Conservation (phyloP, 441 rosid genomes). For the Manihot esculenta region DNA sequence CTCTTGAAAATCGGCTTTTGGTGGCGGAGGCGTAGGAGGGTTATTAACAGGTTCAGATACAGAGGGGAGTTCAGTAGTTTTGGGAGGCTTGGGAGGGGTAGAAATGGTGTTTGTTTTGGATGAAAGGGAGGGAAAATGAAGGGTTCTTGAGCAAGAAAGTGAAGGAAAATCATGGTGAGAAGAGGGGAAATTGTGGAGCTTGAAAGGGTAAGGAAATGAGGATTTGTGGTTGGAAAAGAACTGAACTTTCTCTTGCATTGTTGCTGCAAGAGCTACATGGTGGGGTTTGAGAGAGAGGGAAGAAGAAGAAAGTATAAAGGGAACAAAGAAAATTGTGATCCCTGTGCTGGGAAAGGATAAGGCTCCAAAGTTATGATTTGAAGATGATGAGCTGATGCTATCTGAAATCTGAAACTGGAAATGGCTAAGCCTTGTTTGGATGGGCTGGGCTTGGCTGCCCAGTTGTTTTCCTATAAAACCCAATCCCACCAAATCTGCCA, state of each 20-base stretch:
- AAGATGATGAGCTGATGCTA: constrained; percentile 1
- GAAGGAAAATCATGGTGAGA: constrained; percentile 41
- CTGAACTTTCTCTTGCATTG: constrained; percentile 56
- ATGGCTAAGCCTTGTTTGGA: neutral
- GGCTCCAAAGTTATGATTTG: constrained; percentile 16
- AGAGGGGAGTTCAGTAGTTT: constrained; percentile 27
- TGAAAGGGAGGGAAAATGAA: constrained; percentile 49
- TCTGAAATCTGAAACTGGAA: neutral
- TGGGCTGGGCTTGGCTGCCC: constrained; percentile 2
- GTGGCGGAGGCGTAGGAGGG: constrained; percentile 19
- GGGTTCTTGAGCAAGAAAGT: constrained; percentile 44
- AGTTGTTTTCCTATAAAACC: neutral
- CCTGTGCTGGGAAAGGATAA: constrained; percentile 28
- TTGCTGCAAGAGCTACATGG: constrained; percentile 27
- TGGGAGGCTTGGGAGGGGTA: constrained; percentile 36
- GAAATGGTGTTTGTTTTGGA: constrained; percentile 44
- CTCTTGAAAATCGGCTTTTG: constrained; percentile 51
- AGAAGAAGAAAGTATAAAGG: neutral
- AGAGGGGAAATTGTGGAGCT: constrained; percentile 24
- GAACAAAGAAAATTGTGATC: neutral
- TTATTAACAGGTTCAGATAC: constrained; percentile 5
- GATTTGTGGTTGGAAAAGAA: constrained; percentile 34
- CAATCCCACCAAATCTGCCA: neutral
- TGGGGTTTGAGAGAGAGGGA: neutral
- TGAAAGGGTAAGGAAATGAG: constrained; percentile 19